Conservation (phyloP, 805 yeast genomes). For the Saturnispora quitensis region DNA sequence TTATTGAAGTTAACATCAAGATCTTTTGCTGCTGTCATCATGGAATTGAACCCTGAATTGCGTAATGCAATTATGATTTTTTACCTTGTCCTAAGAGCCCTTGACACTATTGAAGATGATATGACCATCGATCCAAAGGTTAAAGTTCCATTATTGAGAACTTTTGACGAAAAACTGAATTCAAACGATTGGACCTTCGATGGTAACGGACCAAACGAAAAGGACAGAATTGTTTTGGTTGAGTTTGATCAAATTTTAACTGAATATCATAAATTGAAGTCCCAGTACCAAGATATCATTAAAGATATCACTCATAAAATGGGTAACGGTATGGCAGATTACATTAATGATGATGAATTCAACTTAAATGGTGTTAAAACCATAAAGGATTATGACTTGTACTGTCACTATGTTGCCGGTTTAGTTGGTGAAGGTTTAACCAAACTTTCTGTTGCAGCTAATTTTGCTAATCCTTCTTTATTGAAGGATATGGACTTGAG, state of each 20-base stretch:
- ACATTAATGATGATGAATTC: conserved; percentile 67
- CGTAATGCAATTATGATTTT: conserved; percentile 75
- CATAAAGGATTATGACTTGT: conserved; percentile 72
- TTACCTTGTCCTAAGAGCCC: conserved; percentile 77
- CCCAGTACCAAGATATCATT: conserved; percentile 70
- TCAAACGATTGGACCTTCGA: conserved; percentile 72
- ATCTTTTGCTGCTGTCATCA: conserved; percentile 89
- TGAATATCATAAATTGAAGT: conserved; percentile 66
- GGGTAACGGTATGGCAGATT: conserved; percentile 99
- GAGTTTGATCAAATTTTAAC: conserved; percentile 62
- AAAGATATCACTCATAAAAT: conserved; percentile 69
- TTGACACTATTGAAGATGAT: conserved; percentile 95
- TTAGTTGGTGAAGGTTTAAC: conserved; percentile 95
- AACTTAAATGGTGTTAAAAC: conserved; percentile 74
- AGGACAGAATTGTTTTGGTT: conserved; percentile 72
- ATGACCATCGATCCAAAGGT: conserved; percentile 67
- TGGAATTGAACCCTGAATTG: conserved; percentile 84
- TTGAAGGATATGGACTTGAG: conserved; percentile 49
- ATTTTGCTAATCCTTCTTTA: conserved; percentile 50
- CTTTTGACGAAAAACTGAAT: conserved; percentile 55
- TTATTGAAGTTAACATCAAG: conserved; percentile 68
- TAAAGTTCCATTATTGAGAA: conserved; percentile 67
- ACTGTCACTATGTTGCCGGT: conserved; percentile 97
- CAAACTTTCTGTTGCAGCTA: conserved; percentile 65
- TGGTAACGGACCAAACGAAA: conserved; percentile 67